Conservation (phyloP, 164 flowering plant species). For the Annona cherimola region DNA sequence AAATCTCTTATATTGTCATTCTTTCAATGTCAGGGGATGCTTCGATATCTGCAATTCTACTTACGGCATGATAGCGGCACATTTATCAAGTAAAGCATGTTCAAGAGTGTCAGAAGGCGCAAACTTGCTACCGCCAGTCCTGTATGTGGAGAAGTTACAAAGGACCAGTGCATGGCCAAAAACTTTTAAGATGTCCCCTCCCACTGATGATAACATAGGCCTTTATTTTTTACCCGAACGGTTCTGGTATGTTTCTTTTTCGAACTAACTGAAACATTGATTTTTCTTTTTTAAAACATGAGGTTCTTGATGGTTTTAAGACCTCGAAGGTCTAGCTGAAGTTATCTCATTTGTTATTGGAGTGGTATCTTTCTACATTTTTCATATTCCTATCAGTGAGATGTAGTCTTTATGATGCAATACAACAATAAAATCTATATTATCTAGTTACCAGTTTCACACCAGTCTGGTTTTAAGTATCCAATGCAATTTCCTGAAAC, state of each 20-base stretch:
- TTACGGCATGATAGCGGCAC: constrained; percentile 28
- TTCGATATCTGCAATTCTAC: constrained; percentile 16
- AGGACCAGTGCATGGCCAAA: constrained; percentile 50
- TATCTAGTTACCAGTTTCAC: background rate
- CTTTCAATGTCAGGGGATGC: constrained; percentile 35
- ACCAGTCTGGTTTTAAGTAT: background rate
- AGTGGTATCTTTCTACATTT: background rate
- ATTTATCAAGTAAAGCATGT: constrained; percentile 48
- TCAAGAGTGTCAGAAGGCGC: constrained; percentile 32
- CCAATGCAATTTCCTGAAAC: background rate
- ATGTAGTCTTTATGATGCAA: too few relatives aligned
- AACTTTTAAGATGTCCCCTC: constrained; percentile 29
- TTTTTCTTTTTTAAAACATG: background rate
- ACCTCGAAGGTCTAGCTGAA: background rate
- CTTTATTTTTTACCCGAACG: constrained; percentile 51
- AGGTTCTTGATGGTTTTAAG: background rate
- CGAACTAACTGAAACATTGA: background rate
- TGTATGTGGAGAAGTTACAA: constrained; percentile 24
- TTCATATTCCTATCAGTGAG: background rate
- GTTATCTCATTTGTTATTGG: background rate
- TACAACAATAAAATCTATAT: too few relatives aligned
- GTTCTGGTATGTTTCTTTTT: constrained; percentile 27
- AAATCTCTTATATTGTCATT: background rate
- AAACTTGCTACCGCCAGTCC: constrained; percentile 23
- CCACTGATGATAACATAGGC: constrained; percentile 40